phyloP scores from a whole-genome alignment of 2,329 filamentous ascomycete species.

The Colletotrichum sp. region DNA sequence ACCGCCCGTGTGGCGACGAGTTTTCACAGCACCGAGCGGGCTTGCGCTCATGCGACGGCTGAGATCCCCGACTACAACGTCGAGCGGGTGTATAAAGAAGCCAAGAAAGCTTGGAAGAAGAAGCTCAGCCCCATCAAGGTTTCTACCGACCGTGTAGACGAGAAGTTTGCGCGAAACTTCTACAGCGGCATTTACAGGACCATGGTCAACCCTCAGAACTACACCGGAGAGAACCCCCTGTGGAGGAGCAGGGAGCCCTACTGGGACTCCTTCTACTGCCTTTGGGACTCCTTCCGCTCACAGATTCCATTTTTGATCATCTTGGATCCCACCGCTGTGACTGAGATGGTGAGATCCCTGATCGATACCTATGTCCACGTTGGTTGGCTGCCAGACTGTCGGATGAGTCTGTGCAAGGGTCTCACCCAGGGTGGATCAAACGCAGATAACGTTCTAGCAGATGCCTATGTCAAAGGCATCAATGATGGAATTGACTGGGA shows the following conservation, averaged over 20 bases:
- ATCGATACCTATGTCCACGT: conserved; percentile 74
- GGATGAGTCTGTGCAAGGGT: conserved; percentile 78
- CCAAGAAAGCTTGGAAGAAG: conserved; percentile 61
- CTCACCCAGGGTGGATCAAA: conserved; percentile 79
- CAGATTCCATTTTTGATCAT: conserved; percentile 74
- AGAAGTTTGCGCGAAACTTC: conserved; percentile 64
- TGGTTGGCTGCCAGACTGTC: conserved; percentile 76
- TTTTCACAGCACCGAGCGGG: conserved; percentile 69
- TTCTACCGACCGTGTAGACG: conserved; percentile 55
- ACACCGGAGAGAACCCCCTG: conserved; percentile 73
- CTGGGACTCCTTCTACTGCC: conserved; percentile 78
- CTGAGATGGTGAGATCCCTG: conserved; percentile 71
- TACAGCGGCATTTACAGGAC: conserved; percentile 77
- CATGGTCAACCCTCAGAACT: conserved; percentile 76
- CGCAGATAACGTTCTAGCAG: conserved; percentile 71
- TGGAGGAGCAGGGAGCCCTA: conserved; percentile 73
- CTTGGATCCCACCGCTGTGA: conserved; percentile 67
- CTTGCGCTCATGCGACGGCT: conserved; percentile 69
- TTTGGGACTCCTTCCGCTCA: conserved; percentile 75
- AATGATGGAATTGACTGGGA: conserved; percentile 67
- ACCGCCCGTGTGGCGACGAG: conserved; percentile 71
- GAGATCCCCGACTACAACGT: conserved; percentile 76
- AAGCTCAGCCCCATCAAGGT: conserved; percentile 66
- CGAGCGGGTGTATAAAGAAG: conserved; percentile 52
- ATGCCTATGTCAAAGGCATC: conserved; percentile 72